Conservation (phyloP, 345 rosid genomes). For the Citrus glauca region DNA sequence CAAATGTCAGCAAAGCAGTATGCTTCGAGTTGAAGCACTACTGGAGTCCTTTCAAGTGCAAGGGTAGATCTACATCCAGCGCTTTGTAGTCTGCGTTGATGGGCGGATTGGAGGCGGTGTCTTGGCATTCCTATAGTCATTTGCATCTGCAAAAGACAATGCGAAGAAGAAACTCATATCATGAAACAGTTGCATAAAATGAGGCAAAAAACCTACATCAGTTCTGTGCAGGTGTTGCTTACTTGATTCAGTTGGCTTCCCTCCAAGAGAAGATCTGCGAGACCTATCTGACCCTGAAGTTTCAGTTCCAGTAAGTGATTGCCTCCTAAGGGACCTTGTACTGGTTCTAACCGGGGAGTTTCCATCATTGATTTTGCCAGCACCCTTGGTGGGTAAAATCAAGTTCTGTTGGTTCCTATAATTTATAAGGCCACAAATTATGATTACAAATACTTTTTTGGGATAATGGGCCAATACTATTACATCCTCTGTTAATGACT, state of each 20-base stretch:
- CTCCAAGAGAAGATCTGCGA: slow-evolving; percentile 79
- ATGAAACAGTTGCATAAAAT: slow-evolving; percentile 1
- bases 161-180: slow-evolving; percentile 2
- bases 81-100: slow-evolving; percentile 31
- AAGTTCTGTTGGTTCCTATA: slow-evolving; percentile 41
- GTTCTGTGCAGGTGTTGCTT: slow-evolving; percentile 17
- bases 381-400: slow-evolving; percentile 33
- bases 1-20: slow-evolving; percentile 13
- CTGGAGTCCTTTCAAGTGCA: neutral
- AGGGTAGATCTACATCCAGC: slow-evolving; percentile 35
- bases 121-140: slow-evolving; percentile 56
- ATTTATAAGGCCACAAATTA: neutral
- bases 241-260: slow-evolving; percentile 51
- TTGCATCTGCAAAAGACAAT: slow-evolving; percentile 27
- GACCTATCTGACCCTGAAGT: slow-evolving; percentile 43
- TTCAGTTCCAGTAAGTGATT: slow-evolving; percentile 64
- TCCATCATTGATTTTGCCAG: slow-evolving; percentile 21
- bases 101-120: slow-evolving; percentile 74
- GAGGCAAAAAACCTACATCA: neutral
- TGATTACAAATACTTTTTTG: too few species aligned
- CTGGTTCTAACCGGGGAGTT: slow-evolving; percentile 47
- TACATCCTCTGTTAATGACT: neutral
- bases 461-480: neutral
- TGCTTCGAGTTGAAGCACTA: slow-evolving; percentile 54
- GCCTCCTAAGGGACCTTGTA: slow-evolving; percentile 57